Evolutionary conservation across 2,329 filamentous ascomycete species (phyloP).

Genomic region (Fusarium sp.): DNA sequence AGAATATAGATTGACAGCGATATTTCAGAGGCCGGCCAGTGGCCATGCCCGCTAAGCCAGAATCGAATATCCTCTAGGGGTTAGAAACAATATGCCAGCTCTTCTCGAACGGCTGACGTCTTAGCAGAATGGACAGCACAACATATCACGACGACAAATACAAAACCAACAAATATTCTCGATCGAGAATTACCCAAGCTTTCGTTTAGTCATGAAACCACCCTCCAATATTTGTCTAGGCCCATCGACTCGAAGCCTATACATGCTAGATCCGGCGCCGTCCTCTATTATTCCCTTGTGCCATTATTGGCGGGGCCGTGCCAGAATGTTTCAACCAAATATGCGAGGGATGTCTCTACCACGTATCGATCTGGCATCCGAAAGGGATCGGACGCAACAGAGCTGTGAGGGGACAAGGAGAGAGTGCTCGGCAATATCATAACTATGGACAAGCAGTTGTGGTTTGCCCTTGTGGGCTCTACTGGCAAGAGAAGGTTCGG

Average conservation of each 20-base stretch:
- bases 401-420: constrained; percentile 64
- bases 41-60: background rate
- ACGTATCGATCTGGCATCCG: constrained; percentile 61
- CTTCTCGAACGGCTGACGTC: constrained; percentile 65
- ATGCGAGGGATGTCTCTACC: constrained; percentile 64
- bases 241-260: constrained; percentile 54
- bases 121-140: constrained; percentile 64
- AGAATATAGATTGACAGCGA: constrained; percentile 63
- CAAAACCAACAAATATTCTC: constrained; percentile 63
- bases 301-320: constrained; percentile 67
- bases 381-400: constrained; percentile 14
- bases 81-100: constrained; percentile 73
- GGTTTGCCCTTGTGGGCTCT: no score
- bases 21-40: constrained; percentile 51
- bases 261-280: constrained; percentile 61
- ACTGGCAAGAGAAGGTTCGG: no score
- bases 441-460: no score
- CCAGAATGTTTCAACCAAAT: constrained; percentile 61
- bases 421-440: constrained; percentile 47
- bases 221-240: constrained; percentile 69
- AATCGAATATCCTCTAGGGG: constrained; percentile 63
- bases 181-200: constrained; percentile 23
- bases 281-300: constrained; percentile 66
- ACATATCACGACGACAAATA: constrained; percentile 64
- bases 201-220: constrained; percentile 63